Evolutionary conservation across 139 green algal species (phyloP).

Genomic region (Chlamydomonas schloesseri): DNA sequence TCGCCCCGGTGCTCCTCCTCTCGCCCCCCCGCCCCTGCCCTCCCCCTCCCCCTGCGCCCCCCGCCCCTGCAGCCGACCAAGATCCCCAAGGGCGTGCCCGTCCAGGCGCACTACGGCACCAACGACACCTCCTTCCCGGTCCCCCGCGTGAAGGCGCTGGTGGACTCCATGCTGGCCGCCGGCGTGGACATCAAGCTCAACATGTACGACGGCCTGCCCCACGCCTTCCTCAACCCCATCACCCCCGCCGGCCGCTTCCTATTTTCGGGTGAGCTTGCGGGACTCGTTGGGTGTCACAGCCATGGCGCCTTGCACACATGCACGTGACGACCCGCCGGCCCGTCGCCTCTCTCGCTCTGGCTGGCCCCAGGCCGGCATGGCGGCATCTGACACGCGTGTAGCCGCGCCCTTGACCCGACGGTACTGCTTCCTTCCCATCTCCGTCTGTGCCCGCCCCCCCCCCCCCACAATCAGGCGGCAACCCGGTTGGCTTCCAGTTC

Average conservation of each 20-base stretch:
- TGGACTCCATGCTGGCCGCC: not conserved
- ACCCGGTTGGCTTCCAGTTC: not conserved
- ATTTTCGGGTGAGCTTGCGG: not conserved
- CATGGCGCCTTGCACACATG: too few relatives aligned
- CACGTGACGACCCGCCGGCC: too few relatives aligned
- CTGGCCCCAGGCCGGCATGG: too few relatives aligned
- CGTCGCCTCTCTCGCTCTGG: too few relatives aligned
- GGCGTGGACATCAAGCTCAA: conserved; percentile 29
- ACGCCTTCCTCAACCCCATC: conserved; percentile 38
- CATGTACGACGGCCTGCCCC: conserved; percentile 29
- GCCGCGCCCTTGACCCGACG: too few relatives aligned
- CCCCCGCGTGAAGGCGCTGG: not conserved
- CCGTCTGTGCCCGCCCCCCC: not conserved
- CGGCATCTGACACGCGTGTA: too few relatives aligned
- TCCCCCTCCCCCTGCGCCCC: not conserved
- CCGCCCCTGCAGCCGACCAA: not conserved
- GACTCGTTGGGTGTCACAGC: too few relatives aligned
- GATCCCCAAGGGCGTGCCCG: conserved; percentile 7
- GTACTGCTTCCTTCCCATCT: not conserved
- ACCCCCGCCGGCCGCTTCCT: conserved; percentile 18
- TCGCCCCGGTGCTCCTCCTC: too few relatives aligned
- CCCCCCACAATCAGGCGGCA: not conserved
- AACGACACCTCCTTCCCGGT: conserved; percentile 26
- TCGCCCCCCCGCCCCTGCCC: too few relatives aligned
- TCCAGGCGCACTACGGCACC: conserved; percentile 38